Evolutionary conservation across 169 alveolate species (phyloP).

Genomic region (Cryptosporidium canis): DNA sequence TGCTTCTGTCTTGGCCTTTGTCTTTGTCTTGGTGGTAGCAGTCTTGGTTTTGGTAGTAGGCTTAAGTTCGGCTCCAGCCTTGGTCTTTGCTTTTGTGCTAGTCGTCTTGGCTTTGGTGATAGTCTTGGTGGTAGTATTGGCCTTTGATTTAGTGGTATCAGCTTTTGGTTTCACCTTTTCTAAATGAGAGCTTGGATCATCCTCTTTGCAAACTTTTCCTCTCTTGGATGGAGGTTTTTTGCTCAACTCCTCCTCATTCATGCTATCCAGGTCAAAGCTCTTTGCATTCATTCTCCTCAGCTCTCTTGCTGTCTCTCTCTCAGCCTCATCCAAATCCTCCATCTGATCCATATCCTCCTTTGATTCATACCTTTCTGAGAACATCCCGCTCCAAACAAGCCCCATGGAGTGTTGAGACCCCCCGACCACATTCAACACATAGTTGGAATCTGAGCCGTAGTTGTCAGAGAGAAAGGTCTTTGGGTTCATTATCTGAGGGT

Average conservation of each 20-base stretch:
- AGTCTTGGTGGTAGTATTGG: not conserved
- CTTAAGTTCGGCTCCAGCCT: not conserved
- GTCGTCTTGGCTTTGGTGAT: not conserved
- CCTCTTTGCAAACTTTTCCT: not conserved
- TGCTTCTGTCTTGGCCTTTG: not conserved
- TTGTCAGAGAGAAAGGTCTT: not conserved
- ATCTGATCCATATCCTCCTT: not conserved
- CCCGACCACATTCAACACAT: slow-evolving; percentile 17
- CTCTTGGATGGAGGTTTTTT: not conserved
- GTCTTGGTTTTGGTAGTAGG: not conserved
- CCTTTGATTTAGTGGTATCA: not conserved
- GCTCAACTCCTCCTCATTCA: not conserved
- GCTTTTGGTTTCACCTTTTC: not conserved
- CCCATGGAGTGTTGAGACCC: slow-evolving; percentile 69
- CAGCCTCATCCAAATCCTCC: not conserved
- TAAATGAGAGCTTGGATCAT: too few relatives aligned
- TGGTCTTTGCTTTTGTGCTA: not conserved
- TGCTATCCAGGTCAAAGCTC: not conserved
- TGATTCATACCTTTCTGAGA: not conserved
- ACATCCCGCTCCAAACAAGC: slow-evolving; percentile 17
- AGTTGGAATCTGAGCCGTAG: not conserved
- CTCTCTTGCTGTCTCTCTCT: not conserved
- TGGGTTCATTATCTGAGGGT: slow-evolving; percentile 46
- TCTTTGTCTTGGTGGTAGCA: not conserved
- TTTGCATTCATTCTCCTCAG: slow-evolving; percentile 57